Percentiles rank a stretch among this genome's conserved stretches.
These are phyloP conservation scores for Thyridium curvatum DNA, from an alignment of 2,329 filamentous ascomycete genomes.

Conservation along the genomic window DNA sequence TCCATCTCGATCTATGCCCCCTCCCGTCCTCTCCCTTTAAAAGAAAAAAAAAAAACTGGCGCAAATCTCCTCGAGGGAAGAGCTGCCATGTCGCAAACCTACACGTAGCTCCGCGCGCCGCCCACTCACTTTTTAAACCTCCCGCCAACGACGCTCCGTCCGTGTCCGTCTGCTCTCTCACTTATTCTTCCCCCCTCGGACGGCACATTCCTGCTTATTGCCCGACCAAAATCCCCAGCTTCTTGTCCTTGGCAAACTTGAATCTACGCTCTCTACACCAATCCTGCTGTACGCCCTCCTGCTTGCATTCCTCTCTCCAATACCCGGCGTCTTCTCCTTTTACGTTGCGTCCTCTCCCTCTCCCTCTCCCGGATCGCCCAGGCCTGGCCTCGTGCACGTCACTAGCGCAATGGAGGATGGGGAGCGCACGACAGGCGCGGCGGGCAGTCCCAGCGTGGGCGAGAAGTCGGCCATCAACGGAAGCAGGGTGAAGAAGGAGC, in stretches of 20 bases:
- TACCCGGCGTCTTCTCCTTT: background rate
- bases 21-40: too few species aligned
- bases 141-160: too few species aligned
- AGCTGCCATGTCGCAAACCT: slow-evolving; percentile 2
- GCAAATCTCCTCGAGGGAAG: too few species aligned
- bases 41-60: too few species aligned
- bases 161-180: too few species aligned
- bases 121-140: too few species aligned
- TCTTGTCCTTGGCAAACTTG: background rate
- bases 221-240: background rate
- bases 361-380: background rate
- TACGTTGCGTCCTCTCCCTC: background rate
- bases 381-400: background rate
- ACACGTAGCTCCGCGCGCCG: too few species aligned
- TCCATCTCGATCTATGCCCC: too few species aligned
- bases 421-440: slow-evolving; percentile 8
- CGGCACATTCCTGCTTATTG: background rate
- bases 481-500: slow-evolving; percentile 31
- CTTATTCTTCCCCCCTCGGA: too few species aligned
- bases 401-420: background rate
- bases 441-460: slow-evolving; percentile 31
- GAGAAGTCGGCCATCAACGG: slow-evolving; percentile 28
- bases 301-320: background rate
- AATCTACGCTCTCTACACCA: background rate
- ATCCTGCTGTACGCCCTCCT: background rate